Base-by-base conservation (phyloP, 495 filamentous ascomycete species). In the Neurospora sp. region DNA sequence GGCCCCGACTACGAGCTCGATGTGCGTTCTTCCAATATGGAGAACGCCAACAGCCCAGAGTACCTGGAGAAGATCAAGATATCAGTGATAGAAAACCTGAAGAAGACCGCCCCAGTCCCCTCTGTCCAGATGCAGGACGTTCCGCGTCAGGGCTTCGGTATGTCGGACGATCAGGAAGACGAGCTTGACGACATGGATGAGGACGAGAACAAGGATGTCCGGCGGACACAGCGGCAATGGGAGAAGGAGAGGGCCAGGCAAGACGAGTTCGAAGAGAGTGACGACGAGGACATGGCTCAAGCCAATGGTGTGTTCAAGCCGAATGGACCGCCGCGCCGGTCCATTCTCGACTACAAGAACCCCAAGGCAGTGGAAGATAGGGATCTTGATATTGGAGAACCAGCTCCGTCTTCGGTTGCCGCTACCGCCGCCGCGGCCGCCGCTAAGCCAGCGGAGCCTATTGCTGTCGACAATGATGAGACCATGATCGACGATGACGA, bases 1-100 rank as follows among this genome's bases (percentile, higher is more conserved):
- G 94, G 92, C 9, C 96, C 96, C 1, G 96, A 99, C 78, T 99
- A 96, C 79, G 92, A 97, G 80, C 88, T 99, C 37, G 92, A 98
- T 78, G 96, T 99, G 21, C 92, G 94, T 17, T 88, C 96, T 11
- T 97, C 94, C 4, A 99, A 99, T 76, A 99, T 98, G 96, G 96
- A 99, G 80, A 99, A 99, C 77, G 93, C 95, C 21, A 99, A 99
- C 79, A 94, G 92, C 39, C 87, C 85, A 73, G 96, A 98, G 77
- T 99, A 99, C 74, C 88, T 99, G 5, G 92, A 97, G 76, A 98
- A 97, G 84, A 99, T 99, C 82, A 95, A 93, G 79, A 89, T 86
- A 28, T 90, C 94, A 72, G 92, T 99, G 45, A 91, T 97, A 69
- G 94, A 97, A 72, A 99, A 99, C 77, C 88, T 99, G 5, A 91